A percentile compares a stretch with the other conserved stretches of the same genome.
Evolutionary conservation across 306 rosid species (phyloP).

Genomic region (Rubus idaeus): DNA sequence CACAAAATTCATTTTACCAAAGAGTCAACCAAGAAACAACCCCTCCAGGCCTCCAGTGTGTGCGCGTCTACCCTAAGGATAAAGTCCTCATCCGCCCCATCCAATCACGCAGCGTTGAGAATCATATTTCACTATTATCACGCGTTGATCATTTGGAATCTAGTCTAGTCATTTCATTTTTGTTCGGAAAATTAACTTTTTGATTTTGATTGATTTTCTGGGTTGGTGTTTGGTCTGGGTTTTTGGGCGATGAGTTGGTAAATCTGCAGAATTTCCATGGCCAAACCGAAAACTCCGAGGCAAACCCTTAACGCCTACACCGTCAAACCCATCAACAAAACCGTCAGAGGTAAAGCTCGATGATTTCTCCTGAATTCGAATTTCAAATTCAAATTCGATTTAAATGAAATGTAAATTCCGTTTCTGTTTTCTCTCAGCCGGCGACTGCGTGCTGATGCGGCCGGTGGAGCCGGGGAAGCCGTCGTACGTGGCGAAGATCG

Average conservation of each 20-base stretch:
- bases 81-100: neutral
- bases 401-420: neutral
- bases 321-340: constrained; percentile 80
- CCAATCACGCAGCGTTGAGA: neutral
- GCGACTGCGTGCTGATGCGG: constrained; percentile 90
- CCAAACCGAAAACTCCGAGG: constrained; percentile 80
- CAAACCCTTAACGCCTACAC: constrained; percentile 93
- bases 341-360: constrained; percentile 52
- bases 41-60: neutral
- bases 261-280: constrained; percentile 46
- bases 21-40: too few relatives aligned
- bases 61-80: neutral
- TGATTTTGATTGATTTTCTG: too few relatives aligned
- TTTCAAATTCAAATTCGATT: neutral
- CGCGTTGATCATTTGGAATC: too few relatives aligned
- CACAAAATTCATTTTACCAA: neutral
- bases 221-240: neutral
- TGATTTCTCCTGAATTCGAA: neutral
- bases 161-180: too few relatives aligned
- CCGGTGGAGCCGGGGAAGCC: constrained; percentile 78
- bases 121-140: too few relatives aligned
- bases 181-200: too few relatives aligned
- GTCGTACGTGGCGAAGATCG: constrained; percentile 93
- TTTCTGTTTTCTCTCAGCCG: constrained; percentile 40
- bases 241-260: neutral